Conservation (phyloP, 306 rosid species). For the Quercus variabilis region DNA sequence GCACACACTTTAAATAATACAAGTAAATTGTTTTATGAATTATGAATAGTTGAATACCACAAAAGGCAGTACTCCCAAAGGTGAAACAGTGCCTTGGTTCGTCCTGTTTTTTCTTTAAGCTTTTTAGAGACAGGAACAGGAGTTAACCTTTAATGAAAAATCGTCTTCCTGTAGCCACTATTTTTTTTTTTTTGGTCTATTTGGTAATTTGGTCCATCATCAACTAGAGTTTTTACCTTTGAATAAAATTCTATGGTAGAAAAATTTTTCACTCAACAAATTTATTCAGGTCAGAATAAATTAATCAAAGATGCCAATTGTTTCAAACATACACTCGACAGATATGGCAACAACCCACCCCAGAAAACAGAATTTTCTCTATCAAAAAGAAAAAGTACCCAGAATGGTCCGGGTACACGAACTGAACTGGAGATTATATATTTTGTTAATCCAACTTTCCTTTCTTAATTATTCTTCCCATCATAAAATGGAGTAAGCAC, state of each 20-base stretch:
- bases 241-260: neutral
- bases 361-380: neutral
- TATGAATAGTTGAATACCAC: too few relatives aligned
- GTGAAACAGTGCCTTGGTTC: too few relatives aligned
- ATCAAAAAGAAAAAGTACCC: slow-evolving; percentile 5
- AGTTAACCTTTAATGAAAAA: too few relatives aligned
- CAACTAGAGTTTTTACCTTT: neutral
- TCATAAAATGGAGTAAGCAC: slow-evolving; percentile 69
- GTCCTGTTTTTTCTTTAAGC: too few relatives aligned
- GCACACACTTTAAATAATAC: too few relatives aligned
- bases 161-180: too few relatives aligned
- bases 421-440: slow-evolving; percentile 24
- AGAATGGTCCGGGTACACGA: slow-evolving; percentile 30
- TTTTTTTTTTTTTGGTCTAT: too few relatives aligned
- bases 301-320: neutral
- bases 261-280: neutral
- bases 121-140: too few relatives aligned
- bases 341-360: neutral
- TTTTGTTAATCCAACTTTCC: slow-evolving; percentile 21
- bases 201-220: neutral
- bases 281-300: slow-evolving; percentile 18
- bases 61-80: too few relatives aligned
- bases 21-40: too few relatives aligned
- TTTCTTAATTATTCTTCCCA: slow-evolving; percentile 1
- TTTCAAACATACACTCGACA: slow-evolving; percentile 8